A percentile compares a stretch with the other conserved stretches of the same genome.
phyloP scores from a whole-genome alignment of 108 stramenopile genomes.

The Cyclostephanos tholiformis region DNA sequence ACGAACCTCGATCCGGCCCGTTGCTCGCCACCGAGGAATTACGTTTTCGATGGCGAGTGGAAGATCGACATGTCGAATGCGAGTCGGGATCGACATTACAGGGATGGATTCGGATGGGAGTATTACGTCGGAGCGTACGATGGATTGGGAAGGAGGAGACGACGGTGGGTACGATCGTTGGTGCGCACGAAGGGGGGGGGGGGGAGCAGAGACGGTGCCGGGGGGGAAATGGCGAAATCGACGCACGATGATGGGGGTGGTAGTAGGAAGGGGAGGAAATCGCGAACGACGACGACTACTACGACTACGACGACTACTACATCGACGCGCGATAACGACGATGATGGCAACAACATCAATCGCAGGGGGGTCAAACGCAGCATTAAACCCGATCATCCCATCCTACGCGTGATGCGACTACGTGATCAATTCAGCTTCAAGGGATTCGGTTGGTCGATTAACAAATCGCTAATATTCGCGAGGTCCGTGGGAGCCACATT shows the following conservation, averaged over 20 bases:
- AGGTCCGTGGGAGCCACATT: slow-evolving; percentile 59
- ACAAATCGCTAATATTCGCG: slow-evolving; percentile 65
- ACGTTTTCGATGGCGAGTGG: slow-evolving; percentile 71
- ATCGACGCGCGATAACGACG: no score
- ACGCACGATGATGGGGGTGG: neutral
- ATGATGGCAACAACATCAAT: no score
- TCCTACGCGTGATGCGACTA: no score
- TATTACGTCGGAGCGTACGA: slow-evolving; percentile 53
- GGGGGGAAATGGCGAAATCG: neutral
- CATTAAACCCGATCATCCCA: no score
- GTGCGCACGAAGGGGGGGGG: slow-evolving; percentile 9
- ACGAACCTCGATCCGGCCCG: slow-evolving; percentile 34
- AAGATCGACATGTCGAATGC: slow-evolving; percentile 75
- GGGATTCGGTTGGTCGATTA: slow-evolving; percentile 68
- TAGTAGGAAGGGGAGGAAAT: slow-evolving; percentile 10
- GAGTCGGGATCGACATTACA: slow-evolving; percentile 3
- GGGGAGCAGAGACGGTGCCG: no score
- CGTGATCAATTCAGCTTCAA: slow-evolving; percentile 75
- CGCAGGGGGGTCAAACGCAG: no score
- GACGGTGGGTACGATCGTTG: slow-evolving; percentile 69
- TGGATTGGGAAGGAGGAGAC: slow-evolving; percentile 57
- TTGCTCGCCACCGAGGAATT: slow-evolving; percentile 52
- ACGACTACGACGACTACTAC: no score
- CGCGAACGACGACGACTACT: slow-evolving; percentile 1
- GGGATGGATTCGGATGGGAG: slow-evolving; percentile 80